A percentile compares a stretch with the other conserved stretches of the same genome.
Conservation (phyloP, 306 rosid species). For the barrel medic (Medicago truncatula) region DNA sequence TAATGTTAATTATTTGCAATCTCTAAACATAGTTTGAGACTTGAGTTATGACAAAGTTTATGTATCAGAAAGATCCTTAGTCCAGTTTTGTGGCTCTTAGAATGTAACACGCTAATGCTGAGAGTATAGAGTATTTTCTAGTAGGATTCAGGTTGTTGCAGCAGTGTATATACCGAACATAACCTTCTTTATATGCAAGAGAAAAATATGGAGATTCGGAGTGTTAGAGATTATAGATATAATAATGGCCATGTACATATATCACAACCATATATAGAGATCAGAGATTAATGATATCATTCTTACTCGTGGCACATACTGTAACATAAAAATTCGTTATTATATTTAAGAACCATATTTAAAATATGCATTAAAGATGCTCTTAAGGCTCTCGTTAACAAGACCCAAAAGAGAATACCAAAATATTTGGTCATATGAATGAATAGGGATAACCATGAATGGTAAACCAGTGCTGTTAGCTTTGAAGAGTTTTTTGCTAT, state of each 20-base stretch:
- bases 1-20: neutral
- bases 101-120: neutral
- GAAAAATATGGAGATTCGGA: neutral
- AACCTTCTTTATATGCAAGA: conserved; percentile 2
- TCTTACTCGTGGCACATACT: neutral
- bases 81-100: neutral
- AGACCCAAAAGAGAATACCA: neutral
- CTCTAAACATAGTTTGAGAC: neutral
- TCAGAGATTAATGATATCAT: neutral
- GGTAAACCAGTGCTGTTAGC: neutral
- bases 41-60: conserved; percentile 12
- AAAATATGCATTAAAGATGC: too few species aligned
- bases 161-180: conserved; percentile 5
- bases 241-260: neutral
- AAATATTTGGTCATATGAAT: conserved; percentile 5
- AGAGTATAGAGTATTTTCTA: conserved; percentile 11
- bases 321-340: neutral
- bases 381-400: too few species aligned
- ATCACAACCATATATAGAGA: neutral
- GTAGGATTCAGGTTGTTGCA: conserved; percentile 29
- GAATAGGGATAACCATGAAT: neutral
- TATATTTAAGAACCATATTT: too few species aligned
- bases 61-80: neutral
- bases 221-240: neutral
- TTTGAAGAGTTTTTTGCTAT: conserved; percentile 4